A percentile compares a stretch with the other conserved stretches of the same genome.
These are phyloP conservation scores for Euphorbia peplus DNA, from an alignment of 345 rosid genomes.

Conservation along the genomic window DNA sequence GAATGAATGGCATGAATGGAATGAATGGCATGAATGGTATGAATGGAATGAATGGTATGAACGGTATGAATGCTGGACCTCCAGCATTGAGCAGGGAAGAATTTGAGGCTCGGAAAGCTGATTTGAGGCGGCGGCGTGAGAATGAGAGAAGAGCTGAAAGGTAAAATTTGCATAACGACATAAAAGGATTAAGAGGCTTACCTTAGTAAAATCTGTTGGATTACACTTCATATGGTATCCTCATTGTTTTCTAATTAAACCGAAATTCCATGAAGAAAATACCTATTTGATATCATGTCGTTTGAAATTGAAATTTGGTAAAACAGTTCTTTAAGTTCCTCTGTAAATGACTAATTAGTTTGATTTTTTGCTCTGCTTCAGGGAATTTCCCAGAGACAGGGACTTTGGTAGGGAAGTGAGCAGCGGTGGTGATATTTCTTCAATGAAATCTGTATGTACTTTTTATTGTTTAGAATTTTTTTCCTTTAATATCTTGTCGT, in stretches of 20 bases:
- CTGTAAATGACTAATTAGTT: not conserved
- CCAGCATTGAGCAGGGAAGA: conserved; percentile 93
- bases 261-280: not conserved
- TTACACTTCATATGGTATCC: not conserved
- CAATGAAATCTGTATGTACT: conserved; percentile 57
- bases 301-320: not conserved
- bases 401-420: conserved; percentile 66
- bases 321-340: not conserved
- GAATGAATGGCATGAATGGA: conserved; percentile 8
- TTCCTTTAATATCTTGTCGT: not conserved
- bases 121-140: conserved; percentile 78
- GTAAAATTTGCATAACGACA: too few species aligned
- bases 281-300: not conserved
- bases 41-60: too few species aligned
- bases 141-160: conserved; percentile 73
- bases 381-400: conserved; percentile 73
- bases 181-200: not conserved
- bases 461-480: conserved; percentile 17
- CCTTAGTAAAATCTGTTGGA: not conserved
- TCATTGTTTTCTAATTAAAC: not conserved
- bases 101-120: conserved; percentile 85
- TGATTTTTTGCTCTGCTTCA: conserved; percentile 21
- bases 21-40: conserved; percentile 37
- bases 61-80: conserved; percentile 59
- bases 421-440: conserved; percentile 43